These are phyloP conservation scores for Metschnikowia drakensbergensis DNA, from an alignment of 805 yeast species.

Conservation along the genomic window DNA sequence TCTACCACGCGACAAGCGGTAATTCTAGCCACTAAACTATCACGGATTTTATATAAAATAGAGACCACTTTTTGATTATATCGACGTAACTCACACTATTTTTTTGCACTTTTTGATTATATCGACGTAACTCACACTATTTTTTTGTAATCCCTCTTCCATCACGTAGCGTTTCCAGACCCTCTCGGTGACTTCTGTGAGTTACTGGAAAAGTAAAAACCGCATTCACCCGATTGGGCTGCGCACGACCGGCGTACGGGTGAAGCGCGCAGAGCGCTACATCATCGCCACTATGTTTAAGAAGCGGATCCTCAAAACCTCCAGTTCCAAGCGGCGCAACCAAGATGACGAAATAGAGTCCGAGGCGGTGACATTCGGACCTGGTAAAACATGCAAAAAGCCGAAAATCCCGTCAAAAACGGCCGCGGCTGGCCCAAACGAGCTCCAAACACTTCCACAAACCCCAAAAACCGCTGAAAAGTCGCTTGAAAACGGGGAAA, in stretches of 20 bases:
- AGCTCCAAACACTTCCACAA: not conserved
- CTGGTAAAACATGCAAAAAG: not conserved
- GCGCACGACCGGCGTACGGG: conserved; percentile 8
- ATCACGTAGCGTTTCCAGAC: too few relatives aligned
- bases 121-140: too few relatives aligned
- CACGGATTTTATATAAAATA: too few relatives aligned
- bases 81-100: too few relatives aligned
- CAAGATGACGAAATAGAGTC: conserved; percentile 1
- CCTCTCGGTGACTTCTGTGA: too few relatives aligned
- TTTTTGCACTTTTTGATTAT: too few relatives aligned
- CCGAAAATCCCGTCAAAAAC: not conserved
- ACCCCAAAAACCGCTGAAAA: not conserved
- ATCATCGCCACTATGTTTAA: conserved; percentile 14
- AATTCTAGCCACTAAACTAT: too few relatives aligned
- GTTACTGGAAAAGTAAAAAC: too few relatives aligned
- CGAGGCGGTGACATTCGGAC: not conserved
- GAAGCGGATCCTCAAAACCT: conserved; percentile 13
- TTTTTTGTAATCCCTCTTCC: too few relatives aligned
- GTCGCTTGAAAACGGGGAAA: conserved; percentile 1
- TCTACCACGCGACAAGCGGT: too few relatives aligned
- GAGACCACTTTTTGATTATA: too few relatives aligned
- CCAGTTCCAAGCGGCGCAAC: conserved; percentile 6
- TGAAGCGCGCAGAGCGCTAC: not conserved
- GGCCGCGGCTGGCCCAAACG: not conserved
- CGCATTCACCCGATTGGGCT: not conserved